Conservation (phyloP, 1,139 yeast species). For the Debaryomycetaceae sp. region DNA sequence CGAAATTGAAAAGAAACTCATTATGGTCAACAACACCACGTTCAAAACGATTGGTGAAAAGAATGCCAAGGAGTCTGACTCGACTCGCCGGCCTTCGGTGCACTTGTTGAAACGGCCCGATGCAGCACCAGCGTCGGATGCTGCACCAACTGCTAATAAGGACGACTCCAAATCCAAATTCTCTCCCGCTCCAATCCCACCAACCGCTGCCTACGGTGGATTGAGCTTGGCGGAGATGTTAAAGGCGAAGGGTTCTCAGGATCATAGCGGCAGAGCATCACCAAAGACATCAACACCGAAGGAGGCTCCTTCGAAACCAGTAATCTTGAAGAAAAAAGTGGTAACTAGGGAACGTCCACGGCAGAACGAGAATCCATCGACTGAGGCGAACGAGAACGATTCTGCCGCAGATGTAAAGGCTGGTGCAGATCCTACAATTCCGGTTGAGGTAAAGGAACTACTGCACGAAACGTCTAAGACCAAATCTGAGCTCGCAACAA, state of each 20-base stretch:
- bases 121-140: slow-evolving; percentile 2
- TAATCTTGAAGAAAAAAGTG: slow-evolving; percentile 37
- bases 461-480: slow-evolving; percentile 8
- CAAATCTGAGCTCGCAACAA: slow-evolving; percentile 8
- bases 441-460: too few relatives aligned
- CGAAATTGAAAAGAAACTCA: slow-evolving; percentile 43
- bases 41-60: slow-evolving; percentile 44
- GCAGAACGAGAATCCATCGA: background rate
- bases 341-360: slow-evolving; percentile 5
- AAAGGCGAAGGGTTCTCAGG: slow-evolving; percentile 21
- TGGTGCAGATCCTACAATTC: too few relatives aligned
- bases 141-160: slow-evolving; percentile 3
- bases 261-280: slow-evolving; percentile 15
- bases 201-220: slow-evolving; percentile 13
- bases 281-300: slow-evolving; percentile 24
- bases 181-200: slow-evolving; percentile 16
- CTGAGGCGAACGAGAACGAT: background rate
- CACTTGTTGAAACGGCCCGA: slow-evolving; percentile 16
- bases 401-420: slow-evolving; percentile 1
- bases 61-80: slow-evolving; percentile 8
- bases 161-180: slow-evolving; percentile 4
- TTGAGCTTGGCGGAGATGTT: slow-evolving; percentile 39
- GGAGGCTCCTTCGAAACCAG: slow-evolving; percentile 27
- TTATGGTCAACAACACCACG: slow-evolving; percentile 54
- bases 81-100: background rate